Conservation (phyloP, 306 rosid genomes). For the Cicer bijugum region DNA sequence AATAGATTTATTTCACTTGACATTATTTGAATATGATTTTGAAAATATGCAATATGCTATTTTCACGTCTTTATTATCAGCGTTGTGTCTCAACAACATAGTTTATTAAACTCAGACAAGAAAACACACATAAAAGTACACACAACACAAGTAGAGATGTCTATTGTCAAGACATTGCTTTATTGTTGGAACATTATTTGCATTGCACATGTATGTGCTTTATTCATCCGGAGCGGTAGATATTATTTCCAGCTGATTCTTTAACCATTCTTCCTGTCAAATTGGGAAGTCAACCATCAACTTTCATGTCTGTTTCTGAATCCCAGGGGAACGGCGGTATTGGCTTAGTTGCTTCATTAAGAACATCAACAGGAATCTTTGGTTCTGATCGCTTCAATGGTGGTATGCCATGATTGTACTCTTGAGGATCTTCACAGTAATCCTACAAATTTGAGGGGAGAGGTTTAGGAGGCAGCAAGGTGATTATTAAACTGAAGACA, state of each 20-base stretch:
- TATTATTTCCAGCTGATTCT: slow-evolving; percentile 36
- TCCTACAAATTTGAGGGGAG: slow-evolving; percentile 56
- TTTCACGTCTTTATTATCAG: not conserved
- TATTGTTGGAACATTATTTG: slow-evolving; percentile 22
- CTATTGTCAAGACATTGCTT: slow-evolving; percentile 40
- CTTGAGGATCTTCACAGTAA: slow-evolving; percentile 58
- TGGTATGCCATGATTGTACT: slow-evolving; percentile 57
- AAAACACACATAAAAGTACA: slow-evolving; percentile 24
- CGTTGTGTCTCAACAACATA: not conserved
- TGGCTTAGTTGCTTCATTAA: slow-evolving; percentile 70
- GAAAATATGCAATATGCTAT: slow-evolving; percentile 31
- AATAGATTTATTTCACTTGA: not conserved
- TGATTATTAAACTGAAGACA: slow-evolving; percentile 23
- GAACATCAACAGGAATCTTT: slow-evolving; percentile 56
- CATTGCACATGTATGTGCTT: slow-evolving; percentile 35
- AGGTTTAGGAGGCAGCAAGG: slow-evolving; percentile 37
- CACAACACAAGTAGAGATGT: slow-evolving; percentile 31
- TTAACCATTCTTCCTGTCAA: slow-evolving; percentile 39
- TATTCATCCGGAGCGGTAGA: slow-evolving; percentile 33
- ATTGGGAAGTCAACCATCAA: slow-evolving; percentile 52
- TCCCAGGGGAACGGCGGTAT: slow-evolving; percentile 72
- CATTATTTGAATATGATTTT: not conserved
- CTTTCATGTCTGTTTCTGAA: slow-evolving; percentile 65
- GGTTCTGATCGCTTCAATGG: slow-evolving; percentile 66
- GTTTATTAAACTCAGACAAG: slow-evolving; percentile 15